Percentiles rank a stretch among this genome's conserved stretches.
These are phyloP conservation scores for Diutina scorzettiae DNA, from an alignment of 1,139 yeast genomes.

Conservation along the genomic window DNA sequence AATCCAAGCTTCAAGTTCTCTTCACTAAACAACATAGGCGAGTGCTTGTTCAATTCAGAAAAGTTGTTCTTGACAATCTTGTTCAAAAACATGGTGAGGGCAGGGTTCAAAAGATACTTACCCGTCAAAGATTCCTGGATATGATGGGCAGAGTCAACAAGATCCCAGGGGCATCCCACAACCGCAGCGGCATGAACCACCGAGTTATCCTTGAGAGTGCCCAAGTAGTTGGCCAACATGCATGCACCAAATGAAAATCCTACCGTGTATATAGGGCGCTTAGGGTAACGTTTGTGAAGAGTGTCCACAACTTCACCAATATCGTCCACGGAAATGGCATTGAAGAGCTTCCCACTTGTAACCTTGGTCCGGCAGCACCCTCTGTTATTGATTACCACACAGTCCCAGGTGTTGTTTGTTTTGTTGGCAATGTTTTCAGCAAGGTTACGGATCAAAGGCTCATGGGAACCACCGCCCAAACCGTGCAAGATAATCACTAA, in stretches of 20 bases:
- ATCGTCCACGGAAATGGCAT: constrained; percentile 68
- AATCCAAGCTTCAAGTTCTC: constrained; percentile 21
- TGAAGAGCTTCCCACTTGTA: constrained; percentile 63
- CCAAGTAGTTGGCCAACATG: constrained; percentile 66
- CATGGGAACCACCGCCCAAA: constrained; percentile 87
- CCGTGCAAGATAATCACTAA: constrained; percentile 70
- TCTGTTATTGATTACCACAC: constrained; percentile 66
- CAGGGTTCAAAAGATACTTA: constrained; percentile 46
- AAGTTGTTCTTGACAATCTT: constrained; percentile 53
- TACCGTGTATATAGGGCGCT: constrained; percentile 59
- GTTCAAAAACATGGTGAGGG: constrained; percentile 53
- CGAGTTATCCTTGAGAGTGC: constrained; percentile 47
- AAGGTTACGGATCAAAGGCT: constrained; percentile 67
- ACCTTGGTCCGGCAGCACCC: constrained; percentile 82
- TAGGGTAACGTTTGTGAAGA: constrained; percentile 48
- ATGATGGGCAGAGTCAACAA: constrained; percentile 43
- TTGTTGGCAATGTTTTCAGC: constrained; percentile 20
- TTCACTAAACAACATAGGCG: constrained; percentile 22
- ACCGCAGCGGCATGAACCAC: constrained; percentile 50
- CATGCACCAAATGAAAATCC: constrained; percentile 91
- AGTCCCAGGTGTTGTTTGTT: constrained; percentile 31
- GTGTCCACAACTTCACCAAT: constrained; percentile 45
- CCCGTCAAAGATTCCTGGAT: constrained; percentile 49
- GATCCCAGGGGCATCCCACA: constrained; percentile 54
- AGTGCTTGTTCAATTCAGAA: constrained; percentile 31